Conservation (phyloP, 169 alveolate species). For the Plasmodium reichenowi region DNA sequence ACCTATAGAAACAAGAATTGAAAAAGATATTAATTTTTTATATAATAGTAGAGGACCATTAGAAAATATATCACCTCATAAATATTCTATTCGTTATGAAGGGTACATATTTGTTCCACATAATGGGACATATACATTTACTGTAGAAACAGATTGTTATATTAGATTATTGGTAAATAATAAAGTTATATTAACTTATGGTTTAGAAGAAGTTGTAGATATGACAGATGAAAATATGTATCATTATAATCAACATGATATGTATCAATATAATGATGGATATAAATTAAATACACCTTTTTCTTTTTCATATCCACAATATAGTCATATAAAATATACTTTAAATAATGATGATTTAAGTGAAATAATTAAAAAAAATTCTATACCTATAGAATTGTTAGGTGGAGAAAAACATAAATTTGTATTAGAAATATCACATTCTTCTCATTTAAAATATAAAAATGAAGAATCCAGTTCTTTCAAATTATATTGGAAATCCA, state of each 20-base stretch:
- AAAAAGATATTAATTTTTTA: slow-evolving; percentile 87
- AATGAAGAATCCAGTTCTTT: slow-evolving; percentile 79
- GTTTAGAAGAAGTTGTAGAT: background rate
- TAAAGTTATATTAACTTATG: slow-evolving; percentile 20
- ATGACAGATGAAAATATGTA: slow-evolving; percentile 10
- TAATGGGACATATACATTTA: slow-evolving; percentile 81
- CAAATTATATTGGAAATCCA: slow-evolving; percentile 82
- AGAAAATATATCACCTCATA: slow-evolving; percentile 86
- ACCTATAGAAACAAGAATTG: slow-evolving; percentile 85
- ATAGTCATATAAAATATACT: slow-evolving; percentile 47
- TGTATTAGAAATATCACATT: slow-evolving; percentile 88
- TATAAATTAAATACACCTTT: slow-evolving; percentile 67
- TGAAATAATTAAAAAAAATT: slow-evolving; percentile 75
- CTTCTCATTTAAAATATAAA: slow-evolving; percentile 86
- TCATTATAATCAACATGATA: no score
- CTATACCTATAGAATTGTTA: slow-evolving; percentile 86
- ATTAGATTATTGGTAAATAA: slow-evolving; percentile 63
- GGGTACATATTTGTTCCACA: slow-evolving; percentile 86
- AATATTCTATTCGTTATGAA: slow-evolving; percentile 88
- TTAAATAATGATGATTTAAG: slow-evolving; percentile 78
- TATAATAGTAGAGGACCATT: slow-evolving; percentile 88
- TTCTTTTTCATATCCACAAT: background rate
- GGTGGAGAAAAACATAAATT: slow-evolving; percentile 90
- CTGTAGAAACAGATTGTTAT: slow-evolving; percentile 58
- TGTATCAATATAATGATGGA: background rate